These are phyloP conservation scores for Calonectria naviculata DNA, from an alignment of 2,329 filamentous ascomycete species.

Conservation along the genomic window DNA sequence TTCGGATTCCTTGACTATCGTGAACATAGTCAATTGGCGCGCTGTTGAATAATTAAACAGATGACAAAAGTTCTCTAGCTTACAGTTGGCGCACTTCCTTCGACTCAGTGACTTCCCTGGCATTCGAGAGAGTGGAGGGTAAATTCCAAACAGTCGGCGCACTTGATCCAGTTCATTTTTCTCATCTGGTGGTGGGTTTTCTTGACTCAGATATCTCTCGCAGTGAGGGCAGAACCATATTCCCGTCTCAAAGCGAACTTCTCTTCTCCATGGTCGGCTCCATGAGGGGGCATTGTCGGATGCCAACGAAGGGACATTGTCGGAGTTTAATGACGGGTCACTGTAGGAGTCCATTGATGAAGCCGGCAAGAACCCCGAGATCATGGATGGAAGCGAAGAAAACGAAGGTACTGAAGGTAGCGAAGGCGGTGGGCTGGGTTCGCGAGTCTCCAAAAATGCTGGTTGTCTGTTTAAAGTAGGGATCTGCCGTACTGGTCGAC, in stretches of 20 bases:
- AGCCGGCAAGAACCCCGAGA: background rate
- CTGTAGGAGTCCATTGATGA: too few species aligned
- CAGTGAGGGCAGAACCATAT: background rate
- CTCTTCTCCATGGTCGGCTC: conserved; percentile 25
- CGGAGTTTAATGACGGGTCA: too few species aligned
- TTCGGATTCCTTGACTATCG: background rate
- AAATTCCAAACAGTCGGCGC: conserved; percentile 10
- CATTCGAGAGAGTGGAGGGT: conserved; percentile 25
- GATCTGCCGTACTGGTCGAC: background rate
- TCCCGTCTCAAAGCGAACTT: background rate
- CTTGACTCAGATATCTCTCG: conserved; percentile 4
- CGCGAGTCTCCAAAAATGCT: too few species aligned
- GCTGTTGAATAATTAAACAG: background rate
- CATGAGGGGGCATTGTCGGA: background rate
- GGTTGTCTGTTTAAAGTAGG: background rate
- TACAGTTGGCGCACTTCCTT: conserved; percentile 28
- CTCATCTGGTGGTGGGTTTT: background rate
- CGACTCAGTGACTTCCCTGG: conserved; percentile 2
- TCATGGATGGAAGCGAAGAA: background rate
- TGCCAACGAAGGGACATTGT: too few species aligned
- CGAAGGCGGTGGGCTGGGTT: background rate
- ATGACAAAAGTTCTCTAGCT: conserved; percentile 19
- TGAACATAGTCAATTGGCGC: background rate
- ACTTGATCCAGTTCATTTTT: background rate
- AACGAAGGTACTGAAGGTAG: background rate